These are phyloP conservation scores for Litchi chinensis DNA, from an alignment of 345 rosid species.

Conservation along the genomic window DNA sequence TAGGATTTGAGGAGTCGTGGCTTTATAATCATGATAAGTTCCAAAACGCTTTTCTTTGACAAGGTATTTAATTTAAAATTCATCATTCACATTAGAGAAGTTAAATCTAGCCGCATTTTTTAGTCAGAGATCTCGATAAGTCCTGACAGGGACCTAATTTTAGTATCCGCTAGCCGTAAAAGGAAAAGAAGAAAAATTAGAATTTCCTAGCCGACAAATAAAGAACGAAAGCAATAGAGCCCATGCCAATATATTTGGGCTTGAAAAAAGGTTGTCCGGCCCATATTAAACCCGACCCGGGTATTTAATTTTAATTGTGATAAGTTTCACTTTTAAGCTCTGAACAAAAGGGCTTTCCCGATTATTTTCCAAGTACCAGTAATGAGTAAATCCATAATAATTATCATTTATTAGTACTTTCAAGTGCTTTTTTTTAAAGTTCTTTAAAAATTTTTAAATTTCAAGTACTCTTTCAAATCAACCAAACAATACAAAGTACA, in stretches of 20 bases:
- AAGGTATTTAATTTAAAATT: too few relatives aligned
- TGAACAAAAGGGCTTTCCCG: not conserved
- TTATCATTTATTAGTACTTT: not conserved
- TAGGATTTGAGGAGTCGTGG: not conserved
- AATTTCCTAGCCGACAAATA: too few relatives aligned
- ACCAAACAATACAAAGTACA: not conserved
- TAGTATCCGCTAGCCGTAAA: too few relatives aligned
- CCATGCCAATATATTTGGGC: not conserved
- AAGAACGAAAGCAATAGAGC: not conserved
- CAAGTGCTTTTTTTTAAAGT: not conserved
- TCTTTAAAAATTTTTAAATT: not conserved
- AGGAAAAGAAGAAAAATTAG: too few relatives aligned
- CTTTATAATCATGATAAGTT: not conserved
- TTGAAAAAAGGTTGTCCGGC: not conserved
- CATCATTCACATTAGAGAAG: not conserved
- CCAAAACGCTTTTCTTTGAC: not conserved
- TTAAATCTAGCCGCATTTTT: too few relatives aligned
- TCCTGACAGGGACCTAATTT: not conserved
- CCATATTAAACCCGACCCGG: not conserved
- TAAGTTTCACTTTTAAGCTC: not conserved
- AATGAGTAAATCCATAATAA: not conserved
- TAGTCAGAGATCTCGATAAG: too few relatives aligned
- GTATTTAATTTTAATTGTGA: too few relatives aligned
- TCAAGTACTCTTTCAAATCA: not conserved
- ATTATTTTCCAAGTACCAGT: not conserved